These are phyloP conservation scores for Zea mays DNA, from an alignment of 176 grass and related monocot genomes.

Conservation along the genomic window DNA sequence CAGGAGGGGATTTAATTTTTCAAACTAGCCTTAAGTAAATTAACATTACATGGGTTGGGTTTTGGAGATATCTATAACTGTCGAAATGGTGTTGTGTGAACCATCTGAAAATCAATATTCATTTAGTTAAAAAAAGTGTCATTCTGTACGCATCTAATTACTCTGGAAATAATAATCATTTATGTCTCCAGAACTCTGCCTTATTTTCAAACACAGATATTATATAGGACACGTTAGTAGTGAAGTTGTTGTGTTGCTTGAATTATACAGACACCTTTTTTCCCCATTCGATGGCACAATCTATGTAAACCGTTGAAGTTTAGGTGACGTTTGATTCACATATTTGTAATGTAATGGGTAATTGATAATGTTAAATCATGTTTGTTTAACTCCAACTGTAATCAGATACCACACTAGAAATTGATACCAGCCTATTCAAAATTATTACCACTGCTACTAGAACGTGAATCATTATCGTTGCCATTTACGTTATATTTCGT, in stretches of 20 bases:
- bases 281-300: neutral
- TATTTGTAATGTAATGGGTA: no score
- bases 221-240: slow-evolving; percentile 5
- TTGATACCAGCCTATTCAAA: no score
- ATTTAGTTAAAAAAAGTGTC: neutral
- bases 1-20: no score
- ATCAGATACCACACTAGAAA: no score
- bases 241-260: neutral
- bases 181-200: neutral
- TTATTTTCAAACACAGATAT: slow-evolving; percentile 6
- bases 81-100: neutral
- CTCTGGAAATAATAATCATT: slow-evolving; percentile 11
- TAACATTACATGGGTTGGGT: neutral
- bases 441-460: no score
- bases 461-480: no score
- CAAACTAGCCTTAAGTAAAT: neutral
- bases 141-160: slow-evolving; percentile 26
- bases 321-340: no score
- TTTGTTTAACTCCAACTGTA: no score
- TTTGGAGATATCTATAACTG: slow-evolving; percentile 11
- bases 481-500: no score
- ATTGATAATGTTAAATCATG: no score
- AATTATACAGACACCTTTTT: neutral
- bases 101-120: neutral
- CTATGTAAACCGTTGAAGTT: slow-evolving; percentile 23